A percentile compares a stretch with the other conserved stretches of the same genome.
Conservation (phyloP, 306 rosid genomes). For the Rosa persica region DNA sequence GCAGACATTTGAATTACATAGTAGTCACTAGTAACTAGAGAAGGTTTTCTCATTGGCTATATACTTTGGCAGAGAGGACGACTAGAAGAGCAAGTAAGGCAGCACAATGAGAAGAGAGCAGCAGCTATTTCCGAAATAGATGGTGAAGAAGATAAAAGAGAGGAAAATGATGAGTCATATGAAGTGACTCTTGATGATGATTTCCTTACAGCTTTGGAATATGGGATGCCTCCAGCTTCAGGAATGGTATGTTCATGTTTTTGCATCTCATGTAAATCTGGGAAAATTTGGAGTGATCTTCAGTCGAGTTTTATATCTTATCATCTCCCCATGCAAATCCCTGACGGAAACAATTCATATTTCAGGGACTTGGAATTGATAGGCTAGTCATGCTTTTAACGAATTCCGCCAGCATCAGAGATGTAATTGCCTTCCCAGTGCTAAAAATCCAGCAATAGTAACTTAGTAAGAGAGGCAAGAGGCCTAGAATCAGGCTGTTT, state of each 20-base stretch:
- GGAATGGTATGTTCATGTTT: constrained; percentile 72
- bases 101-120: constrained; percentile 75
- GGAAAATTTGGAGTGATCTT: neutral
- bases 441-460: constrained; percentile 66
- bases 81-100: constrained; percentile 84
- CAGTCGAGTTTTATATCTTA: neutral
- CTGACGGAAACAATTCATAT: constrained; percentile 26
- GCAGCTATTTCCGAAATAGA: constrained; percentile 36
- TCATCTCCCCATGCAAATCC: constrained; percentile 6
- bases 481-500: neutral
- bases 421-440: constrained; percentile 96
- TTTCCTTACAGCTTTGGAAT: constrained; percentile 91
- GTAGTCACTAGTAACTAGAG: neutral
- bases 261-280: neutral
- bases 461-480: neutral
- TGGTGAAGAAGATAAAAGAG: constrained; percentile 32
- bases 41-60: constrained; percentile 19
- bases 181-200: constrained; percentile 94
- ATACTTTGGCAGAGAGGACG: constrained; percentile 67
- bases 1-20: neutral
- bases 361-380: constrained; percentile 96
- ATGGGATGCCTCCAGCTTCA: constrained; percentile 99
- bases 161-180: constrained; percentile 55
- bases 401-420: constrained; percentile 86
- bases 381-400: constrained; percentile 96